Conservation (phyloP, 1,139 yeast genomes). For the Suhomyces choctaworum region DNA sequence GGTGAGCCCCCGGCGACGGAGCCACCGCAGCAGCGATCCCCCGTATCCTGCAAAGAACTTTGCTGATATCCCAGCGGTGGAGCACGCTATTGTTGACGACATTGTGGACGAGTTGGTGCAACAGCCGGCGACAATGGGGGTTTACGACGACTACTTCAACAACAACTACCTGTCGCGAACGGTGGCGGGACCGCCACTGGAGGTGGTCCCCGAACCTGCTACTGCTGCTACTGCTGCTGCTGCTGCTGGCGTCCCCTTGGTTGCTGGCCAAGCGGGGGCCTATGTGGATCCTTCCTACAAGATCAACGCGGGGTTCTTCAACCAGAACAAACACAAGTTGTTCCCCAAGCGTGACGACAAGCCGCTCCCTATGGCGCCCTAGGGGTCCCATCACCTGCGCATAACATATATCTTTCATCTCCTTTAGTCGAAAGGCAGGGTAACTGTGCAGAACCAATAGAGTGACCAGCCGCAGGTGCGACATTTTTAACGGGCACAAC, state of each 20-base stretch:
- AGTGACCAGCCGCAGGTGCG: no score
- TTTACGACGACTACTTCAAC: conserved; percentile 12
- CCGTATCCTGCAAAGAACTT: conserved; percentile 9
- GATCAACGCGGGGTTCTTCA: conserved; percentile 13
- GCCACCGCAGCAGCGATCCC: conserved; percentile 11
- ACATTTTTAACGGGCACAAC: no score
- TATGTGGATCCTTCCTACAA: conserved; percentile 8
- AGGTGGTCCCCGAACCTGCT: background rate
- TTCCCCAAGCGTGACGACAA: conserved; percentile 11
- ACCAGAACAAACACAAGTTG: conserved; percentile 15
- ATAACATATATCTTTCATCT: no score
- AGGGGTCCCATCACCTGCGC: conserved; percentile 1
- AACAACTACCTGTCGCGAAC: conserved; percentile 1
- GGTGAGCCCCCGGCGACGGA: conserved; percentile 6
- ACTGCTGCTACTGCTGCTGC: background rate
- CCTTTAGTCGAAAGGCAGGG: no score
- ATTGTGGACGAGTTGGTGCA: conserved; percentile 6
- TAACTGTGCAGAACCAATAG: no score
- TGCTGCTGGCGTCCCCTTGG: background rate
- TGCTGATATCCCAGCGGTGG: conserved; percentile 8
- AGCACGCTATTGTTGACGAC: conserved; percentile 10
- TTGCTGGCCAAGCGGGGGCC: background rate
- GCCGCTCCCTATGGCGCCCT: conserved; percentile 10
- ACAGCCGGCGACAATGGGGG: conserved; percentile 3
- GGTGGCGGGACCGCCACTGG: background rate